Evolutionary conservation across 176 grass and related monocot genomes (phyloP).

Genomic region (Cenchrus purpureus): DNA sequence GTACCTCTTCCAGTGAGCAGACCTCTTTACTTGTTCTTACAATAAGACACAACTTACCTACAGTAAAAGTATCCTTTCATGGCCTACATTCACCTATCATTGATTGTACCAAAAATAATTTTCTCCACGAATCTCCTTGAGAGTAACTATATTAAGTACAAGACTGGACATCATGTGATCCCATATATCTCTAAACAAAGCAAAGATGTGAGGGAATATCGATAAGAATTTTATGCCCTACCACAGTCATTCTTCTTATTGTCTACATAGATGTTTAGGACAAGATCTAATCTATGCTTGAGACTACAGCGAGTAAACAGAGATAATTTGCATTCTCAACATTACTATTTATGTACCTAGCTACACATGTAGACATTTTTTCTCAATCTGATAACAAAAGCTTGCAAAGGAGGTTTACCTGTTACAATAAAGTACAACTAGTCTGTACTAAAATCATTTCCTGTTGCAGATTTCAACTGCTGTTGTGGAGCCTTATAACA

Average conservation of each 20-base stretch:
- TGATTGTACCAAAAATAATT: slow-evolving; percentile 1
- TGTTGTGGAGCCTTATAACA: slow-evolving; percentile 82
- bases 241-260: background rate
- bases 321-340: background rate
- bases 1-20: background rate
- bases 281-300: background rate
- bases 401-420: background rate
- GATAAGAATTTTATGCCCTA: background rate
- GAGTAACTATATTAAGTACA: background rate
- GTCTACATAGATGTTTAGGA: background rate
- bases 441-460: slow-evolving; percentile 14
- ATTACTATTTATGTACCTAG: background rate
- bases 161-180: background rate
- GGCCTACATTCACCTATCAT: background rate
- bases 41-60: background rate
- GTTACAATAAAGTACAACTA: background rate
- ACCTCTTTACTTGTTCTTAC: slow-evolving; percentile 4
- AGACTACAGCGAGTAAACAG: background rate
- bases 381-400: slow-evolving; percentile 20
- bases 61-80: background rate
- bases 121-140: background rate
- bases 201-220: slow-evolving; percentile 23
- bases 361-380: background rate
- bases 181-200: background rate
- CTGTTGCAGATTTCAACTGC: slow-evolving; percentile 71